Evolutionary conservation across 2,329 filamentous ascomycete genomes (phyloP).

Genomic region (Nemania abortiva): DNA sequence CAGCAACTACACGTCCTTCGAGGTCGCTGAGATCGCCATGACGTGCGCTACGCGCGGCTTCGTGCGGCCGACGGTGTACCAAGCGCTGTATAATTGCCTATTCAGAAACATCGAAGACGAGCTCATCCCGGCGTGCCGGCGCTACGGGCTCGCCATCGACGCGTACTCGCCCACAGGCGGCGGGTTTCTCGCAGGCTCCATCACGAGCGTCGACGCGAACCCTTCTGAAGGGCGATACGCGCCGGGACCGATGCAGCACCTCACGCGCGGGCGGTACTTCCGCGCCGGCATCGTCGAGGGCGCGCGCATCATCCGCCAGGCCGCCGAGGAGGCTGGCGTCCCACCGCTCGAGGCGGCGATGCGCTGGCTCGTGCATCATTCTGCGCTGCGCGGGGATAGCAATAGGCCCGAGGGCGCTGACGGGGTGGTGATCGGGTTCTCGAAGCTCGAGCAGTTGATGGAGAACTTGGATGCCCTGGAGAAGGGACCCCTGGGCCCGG

Average conservation of each 20-base stretch:
- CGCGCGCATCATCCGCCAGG: constrained; percentile 73
- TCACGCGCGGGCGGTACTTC: constrained; percentile 77
- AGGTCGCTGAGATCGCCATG: constrained; percentile 85
- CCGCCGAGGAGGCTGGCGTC: constrained; percentile 72
- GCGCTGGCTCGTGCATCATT: constrained; percentile 79
- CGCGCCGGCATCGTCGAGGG: constrained; percentile 71
- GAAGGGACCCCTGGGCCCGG: constrained; percentile 77
- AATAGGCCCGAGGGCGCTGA: constrained; percentile 56
- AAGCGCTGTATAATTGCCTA: constrained; percentile 77
- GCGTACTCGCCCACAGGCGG: constrained; percentile 85
- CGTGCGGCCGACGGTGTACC: constrained; percentile 86
- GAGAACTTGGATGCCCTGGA: constrained; percentile 68
- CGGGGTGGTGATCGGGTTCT: constrained; percentile 69
- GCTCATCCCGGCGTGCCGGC: constrained; percentile 76
- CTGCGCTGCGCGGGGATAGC: constrained; percentile 59
- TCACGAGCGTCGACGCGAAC: constrained; percentile 71
- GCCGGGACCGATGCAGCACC: constrained; percentile 45
- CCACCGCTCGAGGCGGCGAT: constrained; percentile 78
- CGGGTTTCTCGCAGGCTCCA: constrained; percentile 81
- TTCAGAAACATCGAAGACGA: constrained; percentile 80
- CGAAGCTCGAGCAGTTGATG: constrained; percentile 65
- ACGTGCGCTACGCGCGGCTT: constrained; percentile 80
- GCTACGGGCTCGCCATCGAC: constrained; percentile 83
- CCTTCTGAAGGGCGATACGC: constrained; percentile 77
- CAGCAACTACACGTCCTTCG: constrained; percentile 85